Conservation (phyloP, 2,329 filamentous ascomycete species). For the Aspergillus felis region DNA sequence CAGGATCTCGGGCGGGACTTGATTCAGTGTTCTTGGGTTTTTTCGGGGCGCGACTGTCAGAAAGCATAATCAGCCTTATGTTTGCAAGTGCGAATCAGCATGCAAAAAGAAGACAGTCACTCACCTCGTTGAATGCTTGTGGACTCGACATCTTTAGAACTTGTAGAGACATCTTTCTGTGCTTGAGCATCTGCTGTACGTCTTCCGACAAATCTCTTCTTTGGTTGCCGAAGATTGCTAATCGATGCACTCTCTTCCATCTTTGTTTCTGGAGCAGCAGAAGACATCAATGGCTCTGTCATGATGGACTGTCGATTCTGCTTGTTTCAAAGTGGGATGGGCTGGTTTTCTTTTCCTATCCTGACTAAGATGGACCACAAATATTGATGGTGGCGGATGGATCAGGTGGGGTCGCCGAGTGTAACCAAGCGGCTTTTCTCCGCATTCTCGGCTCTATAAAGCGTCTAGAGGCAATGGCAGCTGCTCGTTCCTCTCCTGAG, state of each 20-base stretch:
- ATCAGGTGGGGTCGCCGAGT: conserved; percentile 17
- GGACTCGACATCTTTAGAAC: conserved; percentile 59
- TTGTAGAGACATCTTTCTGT: conserved; percentile 56
- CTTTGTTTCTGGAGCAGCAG: background rate
- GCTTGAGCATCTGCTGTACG: conserved; percentile 57
- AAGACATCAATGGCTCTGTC: background rate
- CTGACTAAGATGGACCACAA: conserved; percentile 11
- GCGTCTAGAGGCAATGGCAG: background rate
- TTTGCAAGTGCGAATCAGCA: conserved; percentile 8
- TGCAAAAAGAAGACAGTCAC: conserved; percentile 2
- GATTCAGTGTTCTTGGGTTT: conserved; percentile 77
- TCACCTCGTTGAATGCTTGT: conserved; percentile 47
- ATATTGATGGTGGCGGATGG: conserved; percentile 3
- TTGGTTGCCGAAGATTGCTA: conserved; percentile 61
- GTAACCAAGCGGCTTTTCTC: conserved; percentile 19
- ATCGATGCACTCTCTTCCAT: conserved; percentile 3
- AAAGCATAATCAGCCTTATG: conserved; percentile 2
- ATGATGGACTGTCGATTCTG: conserved; percentile 1
- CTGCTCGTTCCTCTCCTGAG: conserved; percentile 2
- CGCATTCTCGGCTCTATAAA: conserved; percentile 18
- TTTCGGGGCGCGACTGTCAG: conserved; percentile 65
- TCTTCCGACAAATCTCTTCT: conserved; percentile 86
- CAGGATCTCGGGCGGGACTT: conserved; percentile 82
- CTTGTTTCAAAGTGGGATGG: conserved; percentile 8
- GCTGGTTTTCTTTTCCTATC: conserved; percentile 6